phyloP scores from a whole-genome alignment of 108 stramenopile genomes.

The Nitzschia sp. region DNA sequence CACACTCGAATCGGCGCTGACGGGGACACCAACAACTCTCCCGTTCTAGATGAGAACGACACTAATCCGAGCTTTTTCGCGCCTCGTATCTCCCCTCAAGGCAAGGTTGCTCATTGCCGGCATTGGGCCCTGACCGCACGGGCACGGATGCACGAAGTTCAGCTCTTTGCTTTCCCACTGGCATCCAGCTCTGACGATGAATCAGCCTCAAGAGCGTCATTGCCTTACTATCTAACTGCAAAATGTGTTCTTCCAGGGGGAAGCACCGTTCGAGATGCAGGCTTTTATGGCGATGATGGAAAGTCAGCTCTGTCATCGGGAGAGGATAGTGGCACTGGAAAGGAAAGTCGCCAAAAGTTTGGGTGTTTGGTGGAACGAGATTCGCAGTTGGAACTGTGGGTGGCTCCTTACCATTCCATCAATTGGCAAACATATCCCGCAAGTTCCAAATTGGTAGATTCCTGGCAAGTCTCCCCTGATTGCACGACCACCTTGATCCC shows the following conservation, averaged over 20 bases:
- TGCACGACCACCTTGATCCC: too few species aligned
- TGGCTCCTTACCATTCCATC: constrained; percentile 52
- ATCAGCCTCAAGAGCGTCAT: background rate
- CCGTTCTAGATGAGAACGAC: constrained; percentile 18
- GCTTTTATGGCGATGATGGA: constrained; percentile 78
- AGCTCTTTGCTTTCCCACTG: constrained; percentile 58
- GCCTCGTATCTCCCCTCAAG: constrained; percentile 16
- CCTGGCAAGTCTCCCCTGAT: background rate
- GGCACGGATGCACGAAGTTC: constrained; percentile 30
- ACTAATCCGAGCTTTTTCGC: constrained; percentile 19
- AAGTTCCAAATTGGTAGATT: constrained; percentile 13
- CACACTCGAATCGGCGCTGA: constrained; percentile 55
- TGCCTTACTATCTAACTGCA: constrained; percentile 41
- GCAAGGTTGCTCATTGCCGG: constrained; percentile 25
- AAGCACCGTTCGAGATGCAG: constrained; percentile 34
- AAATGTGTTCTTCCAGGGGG: constrained; percentile 29
- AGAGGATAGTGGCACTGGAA: constrained; percentile 43
- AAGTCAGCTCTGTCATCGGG: constrained; percentile 62
- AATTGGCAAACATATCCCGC: constrained; percentile 42
- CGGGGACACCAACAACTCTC: background rate
- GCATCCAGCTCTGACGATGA: constrained; percentile 6
- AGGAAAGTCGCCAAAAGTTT: constrained; percentile 64
- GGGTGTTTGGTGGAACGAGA: constrained; percentile 44
- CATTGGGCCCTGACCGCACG: constrained; percentile 62
- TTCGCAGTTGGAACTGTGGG: constrained; percentile 49